Conservation (phyloP, 345 rosid species). For the Salix udensis region DNA sequence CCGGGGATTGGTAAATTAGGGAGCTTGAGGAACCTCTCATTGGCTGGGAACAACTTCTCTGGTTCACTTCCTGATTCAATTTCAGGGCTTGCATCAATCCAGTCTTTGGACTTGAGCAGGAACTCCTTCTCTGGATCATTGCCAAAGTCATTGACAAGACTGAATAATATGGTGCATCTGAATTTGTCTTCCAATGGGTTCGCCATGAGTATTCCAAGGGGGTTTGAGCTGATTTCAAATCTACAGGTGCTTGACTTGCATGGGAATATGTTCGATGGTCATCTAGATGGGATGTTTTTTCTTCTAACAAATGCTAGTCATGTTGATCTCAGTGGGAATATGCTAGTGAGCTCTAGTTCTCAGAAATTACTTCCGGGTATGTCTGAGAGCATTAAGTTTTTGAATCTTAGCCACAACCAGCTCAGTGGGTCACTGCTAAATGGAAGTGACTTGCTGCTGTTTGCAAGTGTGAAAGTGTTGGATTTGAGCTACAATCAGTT, state of each 20-base stretch:
- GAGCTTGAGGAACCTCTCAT: slow-evolving; percentile 65
- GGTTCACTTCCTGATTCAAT: slow-evolving; percentile 70
- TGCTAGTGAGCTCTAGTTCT: slow-evolving; percentile 52
- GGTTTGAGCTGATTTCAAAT: slow-evolving; percentile 57
- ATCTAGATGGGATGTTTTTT: slow-evolving; percentile 73
- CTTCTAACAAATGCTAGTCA: slow-evolving; percentile 70
- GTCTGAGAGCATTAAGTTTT: slow-evolving; percentile 67
- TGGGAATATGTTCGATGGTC: slow-evolving; percentile 72
- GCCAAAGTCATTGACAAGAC: slow-evolving; percentile 56
- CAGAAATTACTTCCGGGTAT: slow-evolving; percentile 71
- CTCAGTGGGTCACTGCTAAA: slow-evolving; percentile 73
- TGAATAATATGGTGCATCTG: slow-evolving; percentile 53
- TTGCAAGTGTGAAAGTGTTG: slow-evolving; percentile 69
- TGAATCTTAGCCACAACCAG: slow-evolving; percentile 84
- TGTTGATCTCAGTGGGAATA: slow-evolving; percentile 77
- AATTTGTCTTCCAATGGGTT: slow-evolving; percentile 76
- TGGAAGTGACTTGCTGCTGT: slow-evolving; percentile 57
- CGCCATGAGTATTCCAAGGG: slow-evolving; percentile 59
- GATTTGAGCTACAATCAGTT: slow-evolving; percentile 90
- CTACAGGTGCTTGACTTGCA: slow-evolving; percentile 84
- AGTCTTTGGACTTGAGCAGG: slow-evolving; percentile 80
- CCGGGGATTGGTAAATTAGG: slow-evolving; percentile 56
- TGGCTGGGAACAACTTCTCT: slow-evolving; percentile 89
- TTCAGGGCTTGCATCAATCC: slow-evolving; percentile 60
- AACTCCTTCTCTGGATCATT: slow-evolving; percentile 78